phyloP scores from a whole-genome alignment of 768 basidiomycete genomes.

The Sistotremastrum niveocremeum region DNA sequence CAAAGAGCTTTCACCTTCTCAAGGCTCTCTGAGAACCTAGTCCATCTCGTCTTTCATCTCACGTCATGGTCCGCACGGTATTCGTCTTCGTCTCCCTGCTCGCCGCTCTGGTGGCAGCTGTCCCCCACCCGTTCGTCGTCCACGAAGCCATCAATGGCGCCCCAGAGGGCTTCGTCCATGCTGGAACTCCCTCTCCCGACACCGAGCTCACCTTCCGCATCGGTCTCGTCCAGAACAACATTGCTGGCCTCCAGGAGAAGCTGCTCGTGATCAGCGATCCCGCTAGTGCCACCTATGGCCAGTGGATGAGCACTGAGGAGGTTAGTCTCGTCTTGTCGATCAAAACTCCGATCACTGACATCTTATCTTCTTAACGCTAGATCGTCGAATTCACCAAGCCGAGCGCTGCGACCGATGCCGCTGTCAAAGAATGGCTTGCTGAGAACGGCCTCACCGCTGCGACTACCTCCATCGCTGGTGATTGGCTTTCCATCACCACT shows the following conservation, averaged over 20 bases:
- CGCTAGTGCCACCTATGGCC: slow-evolving; percentile 12
- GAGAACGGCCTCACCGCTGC: slow-evolving; percentile 11
- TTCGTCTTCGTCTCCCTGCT: too few relatives aligned
- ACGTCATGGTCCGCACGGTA: too few relatives aligned
- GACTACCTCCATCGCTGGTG: slow-evolving; percentile 13
- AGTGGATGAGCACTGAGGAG: slow-evolving; percentile 21
- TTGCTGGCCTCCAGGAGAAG: slow-evolving; percentile 5
- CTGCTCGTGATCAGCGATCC: slow-evolving; percentile 6
- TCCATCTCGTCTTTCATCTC: too few relatives aligned
- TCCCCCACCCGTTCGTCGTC: slow-evolving; percentile 5
- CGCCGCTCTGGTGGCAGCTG: too few relatives aligned
- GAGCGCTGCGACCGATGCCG: slow-evolving; percentile 9
- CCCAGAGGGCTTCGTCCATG: slow-evolving; percentile 7
- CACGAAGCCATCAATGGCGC: slow-evolving; percentile 12
- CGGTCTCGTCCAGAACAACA: slow-evolving; percentile 6
- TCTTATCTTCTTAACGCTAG: slow-evolving; percentile 4
- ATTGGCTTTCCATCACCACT: slow-evolving; percentile 17
- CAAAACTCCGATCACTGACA: neutral
- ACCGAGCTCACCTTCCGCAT: slow-evolving; percentile 6
- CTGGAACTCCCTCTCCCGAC: slow-evolving; percentile 3
- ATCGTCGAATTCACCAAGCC: slow-evolving; percentile 18
- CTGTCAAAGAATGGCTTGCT: slow-evolving; percentile 14
- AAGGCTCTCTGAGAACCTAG: too few relatives aligned
- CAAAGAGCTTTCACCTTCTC: too few relatives aligned
- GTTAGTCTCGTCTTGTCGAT: slow-evolving; percentile 7